Conservation (phyloP, 1,284 basidiomycete genomes). For the Ustilago nuda region DNA sequence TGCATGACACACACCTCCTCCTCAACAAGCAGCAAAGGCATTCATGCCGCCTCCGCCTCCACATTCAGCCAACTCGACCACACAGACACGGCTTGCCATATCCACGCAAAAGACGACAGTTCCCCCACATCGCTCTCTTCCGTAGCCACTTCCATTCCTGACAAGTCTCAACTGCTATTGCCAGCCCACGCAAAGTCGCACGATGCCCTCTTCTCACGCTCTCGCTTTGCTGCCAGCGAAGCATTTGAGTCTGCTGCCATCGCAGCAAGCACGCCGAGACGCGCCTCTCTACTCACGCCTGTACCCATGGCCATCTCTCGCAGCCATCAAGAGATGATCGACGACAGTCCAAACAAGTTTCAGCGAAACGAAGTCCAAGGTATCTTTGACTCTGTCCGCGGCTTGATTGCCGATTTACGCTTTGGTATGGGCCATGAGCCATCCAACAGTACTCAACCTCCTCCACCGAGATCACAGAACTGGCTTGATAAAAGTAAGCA, state of each 20-base stretch:
- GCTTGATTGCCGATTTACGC: constrained; percentile 23
- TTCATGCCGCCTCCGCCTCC: neutral
- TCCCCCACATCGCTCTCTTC: constrained; percentile 14
- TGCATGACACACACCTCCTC: neutral
- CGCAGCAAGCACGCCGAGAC: constrained; percentile 1
- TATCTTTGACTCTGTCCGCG: constrained; percentile 23
- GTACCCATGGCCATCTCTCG: constrained; percentile 23
- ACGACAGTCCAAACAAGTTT: constrained; percentile 10
- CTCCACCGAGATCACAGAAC: neutral
- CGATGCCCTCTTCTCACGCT: constrained; percentile 5
- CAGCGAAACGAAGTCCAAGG: constrained; percentile 11
- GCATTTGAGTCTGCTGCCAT: neutral
- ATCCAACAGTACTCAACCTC: too few relatives aligned
- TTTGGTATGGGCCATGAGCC: constrained; percentile 9
- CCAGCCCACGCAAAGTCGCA: neutral
- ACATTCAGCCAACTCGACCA: neutral
- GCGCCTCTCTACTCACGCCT: constrained; percentile 2
- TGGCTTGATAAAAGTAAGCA: neutral
- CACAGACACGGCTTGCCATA: neutral
- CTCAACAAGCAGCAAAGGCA: neutral
- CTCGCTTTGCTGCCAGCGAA: neutral
- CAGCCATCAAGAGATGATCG: constrained; percentile 30
- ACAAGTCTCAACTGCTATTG: neutral
- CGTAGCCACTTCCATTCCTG: constrained; percentile 8
- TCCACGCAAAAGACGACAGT: neutral